Evolutionary conservation across 106 monocot genomes (phyloP), one percentile per base, ranked within the genome.

Genomic region (Narthecium ossifragum): DNA sequence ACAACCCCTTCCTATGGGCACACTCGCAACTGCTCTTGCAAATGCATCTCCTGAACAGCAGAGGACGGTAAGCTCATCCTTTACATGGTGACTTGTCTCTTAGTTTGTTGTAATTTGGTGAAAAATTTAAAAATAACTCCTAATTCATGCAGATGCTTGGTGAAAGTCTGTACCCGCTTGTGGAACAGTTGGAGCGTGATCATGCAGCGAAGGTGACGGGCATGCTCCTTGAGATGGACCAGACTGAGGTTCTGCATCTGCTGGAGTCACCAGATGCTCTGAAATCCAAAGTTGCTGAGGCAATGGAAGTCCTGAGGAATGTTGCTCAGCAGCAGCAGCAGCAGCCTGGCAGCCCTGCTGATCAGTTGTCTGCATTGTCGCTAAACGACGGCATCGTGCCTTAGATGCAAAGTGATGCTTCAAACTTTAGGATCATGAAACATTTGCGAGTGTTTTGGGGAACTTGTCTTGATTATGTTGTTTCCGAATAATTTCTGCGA

Each of bases 1-100:
- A 24, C 76, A 72, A 27, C 70, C 70, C 13, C 34, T 78, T 63
- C 73, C 82, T 17, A 73, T 70, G 13, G 57, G 65, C 3, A 57
- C 77, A 31, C 20, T 82, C 31, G 68, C 82, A 34, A 66, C 77
- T 12, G 69, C 82, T 11, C 82, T 83, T 25, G 82, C 82, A 48
- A 83, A 83, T 58, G 73, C 82, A 37, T 18, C 61, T 57, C 70
- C 77, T 18, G 77, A 70, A 0, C 73, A 74, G 46, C 77, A 83
- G 62, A 61, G 70, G 31, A 83, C 50, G 61, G 81, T 72, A 60
- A 1, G 50, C 1, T 28, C 2, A 31, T 14, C 26, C 31, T 58
- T 34, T 43, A 18, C 43, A 43, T 1, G 17, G 17, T 43, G 10
- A 43, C 36, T 11, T 37, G 11, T 43, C 43, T 11, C 43, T 0